Evolutionary conservation across 148 eudicot species (phyloP).

Genomic region (Vaccinium vitisidaea): DNA sequence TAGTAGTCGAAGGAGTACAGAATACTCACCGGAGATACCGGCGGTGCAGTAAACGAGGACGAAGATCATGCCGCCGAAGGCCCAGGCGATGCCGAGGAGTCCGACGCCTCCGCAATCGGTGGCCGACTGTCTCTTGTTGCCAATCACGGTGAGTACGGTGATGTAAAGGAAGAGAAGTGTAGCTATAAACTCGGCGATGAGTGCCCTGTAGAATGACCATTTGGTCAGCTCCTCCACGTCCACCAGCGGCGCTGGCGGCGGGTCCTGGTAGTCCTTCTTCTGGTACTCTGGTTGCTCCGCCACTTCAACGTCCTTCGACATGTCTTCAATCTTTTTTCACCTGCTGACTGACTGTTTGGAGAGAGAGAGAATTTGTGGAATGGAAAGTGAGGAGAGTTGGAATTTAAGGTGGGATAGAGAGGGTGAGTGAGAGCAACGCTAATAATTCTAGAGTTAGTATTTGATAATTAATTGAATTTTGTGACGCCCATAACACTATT

Average conservation of each 20-base stretch:
- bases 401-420: conserved; percentile 26
- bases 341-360: not conserved
- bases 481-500: not conserved
- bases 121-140: conserved; percentile 47
- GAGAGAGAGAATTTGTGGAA: not conserved
- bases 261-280: conserved; percentile 71
- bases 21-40: conserved; percentile 61
- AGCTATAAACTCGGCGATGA: conserved; percentile 70
- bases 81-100: conserved; percentile 80
- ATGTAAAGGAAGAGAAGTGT: conserved; percentile 66
- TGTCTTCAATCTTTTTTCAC: conserved; percentile 4
- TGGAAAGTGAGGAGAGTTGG: conserved; percentile 13
- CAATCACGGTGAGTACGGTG: conserved; percentile 64
- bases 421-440: not conserved
- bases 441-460: not conserved
- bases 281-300: conserved; percentile 41
- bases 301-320: conserved; percentile 53
- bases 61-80: conserved; percentile 87
- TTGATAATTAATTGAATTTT: not conserved
- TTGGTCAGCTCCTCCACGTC: conserved; percentile 45
- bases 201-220: conserved; percentile 70
- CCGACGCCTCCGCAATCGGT: conserved; percentile 68
- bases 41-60: conserved; percentile 87
- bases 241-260: conserved; percentile 57
- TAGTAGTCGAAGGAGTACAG: no score